Evolutionary conservation across 2,329 filamentous ascomycete species (phyloP).

Genomic region (Xylariaceae sp.): DNA sequence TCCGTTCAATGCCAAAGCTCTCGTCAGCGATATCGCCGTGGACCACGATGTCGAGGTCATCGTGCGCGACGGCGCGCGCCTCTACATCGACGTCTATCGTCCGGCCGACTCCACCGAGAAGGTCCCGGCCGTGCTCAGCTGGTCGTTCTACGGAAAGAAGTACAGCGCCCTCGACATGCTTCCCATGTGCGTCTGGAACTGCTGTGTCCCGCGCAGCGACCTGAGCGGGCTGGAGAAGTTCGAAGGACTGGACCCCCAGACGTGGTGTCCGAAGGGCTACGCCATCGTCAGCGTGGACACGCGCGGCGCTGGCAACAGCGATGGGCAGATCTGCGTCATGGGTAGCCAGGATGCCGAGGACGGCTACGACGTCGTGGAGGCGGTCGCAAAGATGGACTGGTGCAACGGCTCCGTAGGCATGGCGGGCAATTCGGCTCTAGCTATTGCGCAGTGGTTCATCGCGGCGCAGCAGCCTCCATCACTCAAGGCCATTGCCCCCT

Average conservation of each 20-base stretch:
- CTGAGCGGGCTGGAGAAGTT: slow-evolving; percentile 23
- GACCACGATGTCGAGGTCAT: slow-evolving; percentile 41
- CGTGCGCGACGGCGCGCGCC: slow-evolving; percentile 36
- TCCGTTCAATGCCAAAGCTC: slow-evolving; percentile 29
- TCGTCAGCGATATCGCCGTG: slow-evolving; percentile 35
- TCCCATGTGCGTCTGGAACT: slow-evolving; percentile 16
- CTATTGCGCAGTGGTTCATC: slow-evolving; percentile 38
- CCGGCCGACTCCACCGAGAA: slow-evolving; percentile 30
- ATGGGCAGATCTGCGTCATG: slow-evolving; percentile 24
- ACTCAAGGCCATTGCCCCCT: slow-evolving; percentile 38
- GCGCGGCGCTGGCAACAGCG: slow-evolving; percentile 26
- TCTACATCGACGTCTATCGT: slow-evolving; percentile 43
- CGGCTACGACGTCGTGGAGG: slow-evolving; percentile 40
- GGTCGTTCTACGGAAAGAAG: slow-evolving; percentile 45
- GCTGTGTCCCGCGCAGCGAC: slow-evolving; percentile 14
- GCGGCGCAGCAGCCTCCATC: slow-evolving; percentile 35
- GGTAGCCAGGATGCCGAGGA: slow-evolving; percentile 41
- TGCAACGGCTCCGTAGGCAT: slow-evolving; percentile 39
- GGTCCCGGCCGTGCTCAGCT: slow-evolving; percentile 39
- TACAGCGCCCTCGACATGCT: slow-evolving; percentile 36
- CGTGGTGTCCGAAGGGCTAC: slow-evolving; percentile 28
- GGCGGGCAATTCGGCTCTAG: slow-evolving; percentile 40
- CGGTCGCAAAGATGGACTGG: slow-evolving; percentile 36
- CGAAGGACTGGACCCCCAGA: slow-evolving; percentile 21
- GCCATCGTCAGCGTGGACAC: slow-evolving; percentile 32